Evolutionary conservation across 2,329 filamentous ascomycete species (phyloP), one percentile per base, ranked within the genome.

Genomic region (Neopestalotiopsis sp.): DNA sequence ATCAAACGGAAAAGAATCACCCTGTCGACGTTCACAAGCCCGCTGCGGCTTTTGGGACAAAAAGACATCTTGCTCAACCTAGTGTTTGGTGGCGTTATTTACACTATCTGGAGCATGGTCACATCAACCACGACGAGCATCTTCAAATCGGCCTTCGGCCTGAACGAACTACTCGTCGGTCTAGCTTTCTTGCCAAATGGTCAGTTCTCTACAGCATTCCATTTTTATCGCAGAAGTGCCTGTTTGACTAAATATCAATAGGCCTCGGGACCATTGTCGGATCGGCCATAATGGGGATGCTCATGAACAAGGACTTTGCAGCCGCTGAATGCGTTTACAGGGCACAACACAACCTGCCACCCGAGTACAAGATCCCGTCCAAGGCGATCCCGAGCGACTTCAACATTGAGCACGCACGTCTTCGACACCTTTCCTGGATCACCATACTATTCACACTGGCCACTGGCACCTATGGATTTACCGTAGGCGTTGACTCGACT

Each of bases 181-280:
- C 34, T 70, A 7, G 40, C 53, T 24, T 70, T 68, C 17, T 28
- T 70, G 14, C 68, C 66, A 7, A 69, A 69, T 42, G 67, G 67
- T 69, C 6, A 17, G 66, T 64, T 57, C 10, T 6, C 13, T 4
- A 56, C n/a, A 30, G 24, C 24, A 45, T 24, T 49, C 20, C 30
- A n/a, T 4, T 10, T 13, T 6, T 13, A 5, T 9, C 9, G 5
- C 20, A 20, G 24, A 32, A 32, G 28, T 42, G 7, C 1, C 57
- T 38, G 24, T 45, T 6, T 69, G 61, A 49, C 61, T 24, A 40
- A 3, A 1, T 3, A 6, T 66, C 20, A 20, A 5, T 28, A 76
- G 74, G 75, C 4, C 17, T 83, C n/a, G 82, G 82, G 20, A 81
- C 81, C 24, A 82, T 85, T 53, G 73, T 78, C 24, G 83, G 82